Conservation (phyloP, 2,329 filamentous ascomycete genomes). For the Fusarium brachygibbosum region DNA sequence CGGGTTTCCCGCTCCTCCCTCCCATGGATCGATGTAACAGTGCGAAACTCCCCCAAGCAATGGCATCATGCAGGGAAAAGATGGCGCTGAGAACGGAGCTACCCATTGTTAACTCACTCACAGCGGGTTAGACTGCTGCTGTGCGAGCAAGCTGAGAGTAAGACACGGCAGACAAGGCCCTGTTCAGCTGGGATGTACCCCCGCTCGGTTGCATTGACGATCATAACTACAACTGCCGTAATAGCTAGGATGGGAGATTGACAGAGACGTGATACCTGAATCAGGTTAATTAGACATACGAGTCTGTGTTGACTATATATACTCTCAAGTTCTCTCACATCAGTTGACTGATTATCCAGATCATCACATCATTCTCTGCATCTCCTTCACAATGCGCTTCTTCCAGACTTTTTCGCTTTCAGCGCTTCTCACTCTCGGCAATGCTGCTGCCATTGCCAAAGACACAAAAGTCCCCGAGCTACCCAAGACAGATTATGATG, state of each 20-base stretch:
- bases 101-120: background rate
- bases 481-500: conserved; percentile 60
- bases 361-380: background rate
- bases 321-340: background rate
- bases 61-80: background rate
- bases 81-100: background rate
- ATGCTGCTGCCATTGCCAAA: conserved; percentile 33
- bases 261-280: background rate
- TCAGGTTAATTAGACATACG: conserved; percentile 17
- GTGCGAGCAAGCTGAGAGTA: conserved; percentile 1
- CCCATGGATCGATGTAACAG: background rate
- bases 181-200: conserved; percentile 1
- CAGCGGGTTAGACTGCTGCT: background rate
- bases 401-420: conserved; percentile 21
- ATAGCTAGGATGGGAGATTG: background rate
- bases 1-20: background rate
- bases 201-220: conserved; percentile 1
- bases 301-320: background rate
- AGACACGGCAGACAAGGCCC: conserved; percentile 3
- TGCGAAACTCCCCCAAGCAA: background rate
- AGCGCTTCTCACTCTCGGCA: conserved; percentile 27
- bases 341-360: background rate
- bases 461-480: conserved; percentile 26
- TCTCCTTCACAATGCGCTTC: conserved; percentile 36
- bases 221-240: conserved; percentile 5